phyloP scores from a whole-genome alignment of 345 rosid species.

The Turnera subulata region DNA sequence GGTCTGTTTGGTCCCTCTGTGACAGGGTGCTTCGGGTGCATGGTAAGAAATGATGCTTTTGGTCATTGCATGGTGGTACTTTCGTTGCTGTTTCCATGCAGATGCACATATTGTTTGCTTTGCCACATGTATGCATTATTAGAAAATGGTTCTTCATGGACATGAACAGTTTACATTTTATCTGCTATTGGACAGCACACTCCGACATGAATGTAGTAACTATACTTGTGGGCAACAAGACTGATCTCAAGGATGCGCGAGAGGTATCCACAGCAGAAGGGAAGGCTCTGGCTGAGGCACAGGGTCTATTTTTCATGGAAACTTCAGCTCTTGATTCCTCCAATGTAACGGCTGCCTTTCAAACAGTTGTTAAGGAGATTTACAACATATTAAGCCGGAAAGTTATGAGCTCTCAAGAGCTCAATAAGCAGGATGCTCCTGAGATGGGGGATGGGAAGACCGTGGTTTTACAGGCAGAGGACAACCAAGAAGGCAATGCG shows the following conservation, averaged over 20 bases:
- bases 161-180: neutral
- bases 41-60: no score
- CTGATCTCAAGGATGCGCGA: constrained; percentile 87
- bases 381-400: constrained; percentile 83
- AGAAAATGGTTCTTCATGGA: no score
- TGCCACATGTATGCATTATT: no score
- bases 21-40: no score
- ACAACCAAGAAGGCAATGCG: constrained; percentile 11
- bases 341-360: constrained; percentile 82
- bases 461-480: constrained; percentile 52
- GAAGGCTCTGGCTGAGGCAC: constrained; percentile 78
- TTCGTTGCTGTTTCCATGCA: no score
- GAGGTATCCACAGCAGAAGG: constrained; percentile 88
- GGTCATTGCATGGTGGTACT: no score
- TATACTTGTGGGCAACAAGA: constrained; percentile 84
- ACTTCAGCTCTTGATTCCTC: constrained; percentile 97
- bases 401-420: constrained; percentile 77
- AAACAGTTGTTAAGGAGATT: constrained; percentile 89
- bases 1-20: no score
- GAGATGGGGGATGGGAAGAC: constrained; percentile 64
- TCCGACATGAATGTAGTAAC: constrained; percentile 98
- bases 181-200: constrained; percentile 60
- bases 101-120: neutral
- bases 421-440: constrained; percentile 55
- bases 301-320: constrained; percentile 88